Evolutionary conservation across 2,329 filamentous ascomycete genomes (phyloP).

Genomic region (Penicillium sp.): DNA sequence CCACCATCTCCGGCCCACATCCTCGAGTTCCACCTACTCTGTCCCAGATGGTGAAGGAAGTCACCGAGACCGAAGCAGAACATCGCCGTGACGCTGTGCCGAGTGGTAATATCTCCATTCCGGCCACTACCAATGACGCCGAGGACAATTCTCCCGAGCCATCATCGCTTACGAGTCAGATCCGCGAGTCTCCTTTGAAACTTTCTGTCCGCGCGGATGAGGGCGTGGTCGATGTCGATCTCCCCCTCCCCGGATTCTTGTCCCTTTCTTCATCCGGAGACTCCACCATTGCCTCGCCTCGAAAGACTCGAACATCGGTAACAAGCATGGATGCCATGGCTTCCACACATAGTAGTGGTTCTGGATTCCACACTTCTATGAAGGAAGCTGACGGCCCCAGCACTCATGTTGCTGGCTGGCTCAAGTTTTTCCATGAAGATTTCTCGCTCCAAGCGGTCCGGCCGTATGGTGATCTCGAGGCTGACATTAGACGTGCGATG

Average conservation of each 20-base stretch:
- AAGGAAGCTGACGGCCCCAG: slow-evolving; percentile 49
- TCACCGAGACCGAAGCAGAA: slow-evolving; percentile 21
- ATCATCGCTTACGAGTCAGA: slow-evolving; percentile 31
- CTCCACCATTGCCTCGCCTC: slow-evolving; percentile 46
- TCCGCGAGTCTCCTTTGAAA: slow-evolving; percentile 51
- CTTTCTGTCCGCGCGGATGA: slow-evolving; percentile 59
- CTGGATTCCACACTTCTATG: slow-evolving; percentile 33
- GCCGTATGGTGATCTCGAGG: slow-evolving; percentile 54
- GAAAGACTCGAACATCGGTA: slow-evolving; percentile 49
- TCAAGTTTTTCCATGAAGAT: slow-evolving; percentile 60
- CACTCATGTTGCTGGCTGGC: slow-evolving; percentile 59
- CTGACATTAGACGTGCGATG: slow-evolving; percentile 60
- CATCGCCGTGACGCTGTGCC: slow-evolving; percentile 24
- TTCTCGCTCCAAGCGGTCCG: slow-evolving; percentile 61
- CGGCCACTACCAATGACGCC: slow-evolving; percentile 23
- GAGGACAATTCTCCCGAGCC: slow-evolving; percentile 31
- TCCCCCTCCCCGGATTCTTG: slow-evolving; percentile 56
- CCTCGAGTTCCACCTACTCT: slow-evolving; percentile 31
- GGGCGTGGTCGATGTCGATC: slow-evolving; percentile 62
- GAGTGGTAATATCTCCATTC: slow-evolving; percentile 40
- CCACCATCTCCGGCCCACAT: slow-evolving; percentile 26
- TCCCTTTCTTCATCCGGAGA: slow-evolving; percentile 49
- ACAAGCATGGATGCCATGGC: slow-evolving; percentile 55
- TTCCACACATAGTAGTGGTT: slow-evolving; percentile 46
- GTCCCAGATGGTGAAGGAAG: slow-evolving; percentile 39